Evolutionary conservation across 164 flowering plant genomes (phyloP), one percentile per base, ranked within the genome.

Genomic region (Vitis labrusca): DNA sequence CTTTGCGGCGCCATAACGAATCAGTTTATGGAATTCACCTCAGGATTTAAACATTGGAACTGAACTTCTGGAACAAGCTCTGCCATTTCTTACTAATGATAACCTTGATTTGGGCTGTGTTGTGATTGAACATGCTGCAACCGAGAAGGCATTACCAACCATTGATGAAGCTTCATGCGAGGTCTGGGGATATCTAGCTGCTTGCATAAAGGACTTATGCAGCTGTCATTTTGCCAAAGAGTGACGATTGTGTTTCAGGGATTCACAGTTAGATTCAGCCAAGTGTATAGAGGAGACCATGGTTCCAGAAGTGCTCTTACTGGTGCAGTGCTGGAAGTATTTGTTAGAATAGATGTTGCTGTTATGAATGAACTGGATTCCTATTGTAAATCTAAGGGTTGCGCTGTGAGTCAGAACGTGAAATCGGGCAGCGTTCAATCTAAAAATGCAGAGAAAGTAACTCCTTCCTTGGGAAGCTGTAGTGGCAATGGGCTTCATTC

Each of bases 71-170:
- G 97, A 92, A 71, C 90, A 87, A 76, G 88, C 92, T 59, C 87
- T 93, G n/a, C 95, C 81, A 58, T 85, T 89, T 79, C 91, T 83
- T 65, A 93, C 95, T 32, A 96, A 96, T 85, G 99, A 96, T 73
- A 93, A 96, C 74, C 93, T 96, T 71, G 98, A 96, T 75, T 81
- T 96, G 77, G 97, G 97, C 48, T 96, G 99, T 83, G 97, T 94
- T 6, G 73, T 86, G 50, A 92, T 96, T 81, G 99, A 96, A 75
- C 90, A 93, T 76, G 94, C 95, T 76, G 99, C 99, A 11, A 87
- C 95, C 0, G 98, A 91, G 67, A 93, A 89, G 98, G 99, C 17
- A 17, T 17, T 17, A 17, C 17, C 17, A 17, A 17, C 17, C 17
- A 17, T 17, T 17, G 17, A 17, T 17, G 17, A 17, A 17, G 17